Conservation (phyloP, 176 grass and related monocot species). For the Lolium rigidum region DNA sequence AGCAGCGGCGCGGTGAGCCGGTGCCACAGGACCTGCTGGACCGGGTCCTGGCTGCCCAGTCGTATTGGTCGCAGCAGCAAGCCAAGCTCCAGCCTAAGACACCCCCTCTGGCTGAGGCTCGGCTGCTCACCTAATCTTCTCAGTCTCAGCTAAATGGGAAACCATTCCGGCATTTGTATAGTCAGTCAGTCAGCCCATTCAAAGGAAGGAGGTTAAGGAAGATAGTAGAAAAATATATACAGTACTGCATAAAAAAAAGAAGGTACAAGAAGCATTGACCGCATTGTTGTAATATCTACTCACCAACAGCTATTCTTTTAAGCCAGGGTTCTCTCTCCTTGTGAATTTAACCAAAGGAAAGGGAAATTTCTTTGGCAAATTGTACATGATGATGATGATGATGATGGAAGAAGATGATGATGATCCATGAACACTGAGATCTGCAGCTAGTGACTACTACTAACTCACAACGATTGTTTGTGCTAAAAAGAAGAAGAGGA, state of each 20-base stretch:
- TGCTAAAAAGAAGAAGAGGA: constrained; percentile 43
- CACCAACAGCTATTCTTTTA: constrained; percentile 73
- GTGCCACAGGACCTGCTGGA: constrained; percentile 96
- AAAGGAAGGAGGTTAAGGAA: constrained; percentile 68
- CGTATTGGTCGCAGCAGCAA: constrained; percentile 96
- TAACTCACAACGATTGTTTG: constrained; percentile 63
- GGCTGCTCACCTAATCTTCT: constrained; percentile 63
- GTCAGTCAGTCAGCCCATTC: constrained; percentile 64
- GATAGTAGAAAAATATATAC: constrained; percentile 58
- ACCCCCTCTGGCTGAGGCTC: constrained; percentile 64
- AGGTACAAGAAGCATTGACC: constrained; percentile 90
- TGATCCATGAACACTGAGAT: constrained; percentile 69
- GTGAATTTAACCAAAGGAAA: constrained; percentile 85
- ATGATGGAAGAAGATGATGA: constrained; percentile 49
- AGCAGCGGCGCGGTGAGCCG: constrained; percentile 91
- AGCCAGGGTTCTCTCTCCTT: constrained; percentile 77
- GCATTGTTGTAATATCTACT: constrained; percentile 90
- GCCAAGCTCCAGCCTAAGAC: constrained; percentile 91
- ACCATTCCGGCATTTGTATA: constrained; percentile 64
- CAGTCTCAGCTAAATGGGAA: constrained; percentile 42
- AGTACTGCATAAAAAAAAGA: constrained; percentile 41
- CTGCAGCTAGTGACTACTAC: constrained; percentile 55
- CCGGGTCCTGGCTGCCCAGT: constrained; percentile 82
- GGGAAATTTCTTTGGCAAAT: constrained; percentile 63
- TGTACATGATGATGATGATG: constrained; percentile 62